These are phyloP conservation scores for Sporothrix globosa DNA, from an alignment of 2,329 filamentous ascomycete genomes.

Conservation along the genomic window DNA sequence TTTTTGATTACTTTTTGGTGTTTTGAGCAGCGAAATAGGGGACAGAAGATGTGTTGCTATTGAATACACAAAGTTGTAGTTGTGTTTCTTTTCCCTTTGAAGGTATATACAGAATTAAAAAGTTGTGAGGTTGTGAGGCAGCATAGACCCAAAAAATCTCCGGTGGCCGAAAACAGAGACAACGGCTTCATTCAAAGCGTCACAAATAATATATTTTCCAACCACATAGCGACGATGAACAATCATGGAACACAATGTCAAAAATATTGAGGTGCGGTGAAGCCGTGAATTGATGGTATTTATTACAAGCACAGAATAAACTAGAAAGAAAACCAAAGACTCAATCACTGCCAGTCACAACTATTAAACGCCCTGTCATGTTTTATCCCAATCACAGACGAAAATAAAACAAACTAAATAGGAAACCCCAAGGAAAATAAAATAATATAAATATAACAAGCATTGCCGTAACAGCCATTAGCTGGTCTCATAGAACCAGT, in stretches of 20 bases:
- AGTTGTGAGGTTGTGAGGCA: not conserved
- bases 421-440: conserved; percentile 1
- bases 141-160: conserved; percentile 9
- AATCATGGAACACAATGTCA: not conserved
- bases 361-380: not conserved
- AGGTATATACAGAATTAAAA: conserved; percentile 13
- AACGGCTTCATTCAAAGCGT: conserved; percentile 1
- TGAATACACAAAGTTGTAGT: conserved; percentile 17
- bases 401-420: not conserved
- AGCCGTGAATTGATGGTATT: not conserved
- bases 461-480: not conserved
- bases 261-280: too few species aligned
- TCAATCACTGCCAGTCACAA: not conserved
- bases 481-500: conserved; percentile 46
- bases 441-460: not conserved
- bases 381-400: conserved; percentile 1
- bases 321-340: not conserved
- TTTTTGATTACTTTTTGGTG: conserved; percentile 5
- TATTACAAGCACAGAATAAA: not conserved
- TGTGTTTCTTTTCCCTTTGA: not conserved
- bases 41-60: not conserved
- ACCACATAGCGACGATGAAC: not conserved
- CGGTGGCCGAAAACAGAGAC: not conserved
- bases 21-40: conserved; percentile 18
- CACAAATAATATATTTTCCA: not conserved